Evolutionary conservation across 2,329 filamentous ascomycete species (phyloP).

Genomic region (Cladosporium sp.): DNA sequence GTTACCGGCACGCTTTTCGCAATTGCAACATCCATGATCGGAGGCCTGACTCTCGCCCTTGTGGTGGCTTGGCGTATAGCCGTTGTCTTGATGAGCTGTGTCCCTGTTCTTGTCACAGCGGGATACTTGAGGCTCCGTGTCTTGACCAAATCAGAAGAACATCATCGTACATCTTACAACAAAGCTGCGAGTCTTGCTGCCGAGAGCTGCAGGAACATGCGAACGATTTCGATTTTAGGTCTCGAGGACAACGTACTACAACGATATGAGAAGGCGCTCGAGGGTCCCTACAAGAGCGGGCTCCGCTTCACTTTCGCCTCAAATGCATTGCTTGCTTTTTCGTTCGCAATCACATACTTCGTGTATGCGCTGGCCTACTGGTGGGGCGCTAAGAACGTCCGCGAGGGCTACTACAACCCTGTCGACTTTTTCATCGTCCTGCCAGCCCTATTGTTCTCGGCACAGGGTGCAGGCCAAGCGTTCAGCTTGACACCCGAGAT

Average conservation of each 20-base stretch:
- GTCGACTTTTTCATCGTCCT: slow-evolving; percentile 42
- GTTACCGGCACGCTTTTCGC: slow-evolving; percentile 47
- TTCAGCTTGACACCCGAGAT: slow-evolving; percentile 43
- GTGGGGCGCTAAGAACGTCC: slow-evolving; percentile 41
- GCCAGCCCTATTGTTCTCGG: slow-evolving; percentile 41
- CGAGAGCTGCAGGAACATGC: slow-evolving; percentile 60
- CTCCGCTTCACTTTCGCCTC: slow-evolving; percentile 35
- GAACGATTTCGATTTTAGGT: slow-evolving; percentile 48
- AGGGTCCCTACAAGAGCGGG: slow-evolving; percentile 35
- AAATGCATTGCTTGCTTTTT: slow-evolving; percentile 40
- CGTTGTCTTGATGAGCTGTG: slow-evolving; percentile 43
- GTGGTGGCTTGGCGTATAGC: slow-evolving; percentile 47
- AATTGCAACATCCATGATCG: slow-evolving; percentile 41
- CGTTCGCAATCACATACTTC: slow-evolving; percentile 42
- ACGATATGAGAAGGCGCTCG: slow-evolving; percentile 33
- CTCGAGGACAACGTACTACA: slow-evolving; percentile 35
- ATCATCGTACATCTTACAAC: slow-evolving; percentile 59
- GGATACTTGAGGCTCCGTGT: slow-evolving; percentile 44
- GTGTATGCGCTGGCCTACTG: slow-evolving; percentile 45
- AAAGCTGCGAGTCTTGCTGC: slow-evolving; percentile 59
- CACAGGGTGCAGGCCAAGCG: slow-evolving; percentile 41
- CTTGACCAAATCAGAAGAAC: slow-evolving; percentile 53
- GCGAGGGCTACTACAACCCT: slow-evolving; percentile 36
- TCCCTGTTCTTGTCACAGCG: slow-evolving; percentile 39
- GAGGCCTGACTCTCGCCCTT: slow-evolving; percentile 43